phyloP scores from a whole-genome alignment of 768 basidiomycete species.

The Trametes maxima region DNA sequence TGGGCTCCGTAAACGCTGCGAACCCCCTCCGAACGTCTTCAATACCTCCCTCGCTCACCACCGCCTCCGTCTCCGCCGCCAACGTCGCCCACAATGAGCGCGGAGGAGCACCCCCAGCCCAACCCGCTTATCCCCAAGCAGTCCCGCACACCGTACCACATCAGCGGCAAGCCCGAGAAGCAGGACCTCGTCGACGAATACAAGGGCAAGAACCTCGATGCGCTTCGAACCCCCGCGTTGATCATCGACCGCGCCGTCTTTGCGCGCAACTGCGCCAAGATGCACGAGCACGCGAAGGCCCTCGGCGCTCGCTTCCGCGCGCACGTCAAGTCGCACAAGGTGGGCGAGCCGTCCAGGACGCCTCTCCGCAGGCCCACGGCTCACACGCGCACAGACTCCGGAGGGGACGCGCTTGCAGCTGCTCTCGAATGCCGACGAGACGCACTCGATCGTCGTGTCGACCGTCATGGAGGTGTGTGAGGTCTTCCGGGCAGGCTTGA shows the following conservation, averaged over 20 bases:
- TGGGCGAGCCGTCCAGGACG: slow-evolving; percentile 28
- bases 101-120: slow-evolving; percentile 20
- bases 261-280: slow-evolving; percentile 68
- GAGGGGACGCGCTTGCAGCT: slow-evolving; percentile 79
- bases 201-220: slow-evolving; percentile 55
- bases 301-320: slow-evolving; percentile 78
- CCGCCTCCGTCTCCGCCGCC: neutral
- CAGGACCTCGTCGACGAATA: slow-evolving; percentile 54
- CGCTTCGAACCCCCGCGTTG: slow-evolving; percentile 74
- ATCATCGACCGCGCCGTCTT: slow-evolving; percentile 77
- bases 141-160: slow-evolving; percentile 48
- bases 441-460: slow-evolving; percentile 73
- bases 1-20: neutral
- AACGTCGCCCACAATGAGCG: slow-evolving; percentile 17
- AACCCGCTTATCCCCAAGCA: slow-evolving; percentile 38
- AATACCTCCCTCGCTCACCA: neutral
- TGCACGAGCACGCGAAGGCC: slow-evolving; percentile 65
- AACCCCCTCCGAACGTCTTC: neutral
- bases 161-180: slow-evolving; percentile 48
- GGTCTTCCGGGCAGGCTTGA: slow-evolving; percentile 64
- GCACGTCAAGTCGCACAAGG: slow-evolving; percentile 87
- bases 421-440: slow-evolving; percentile 51
- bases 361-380: neutral
- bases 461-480: slow-evolving; percentile 84
- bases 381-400: slow-evolving; percentile 46